Evolutionary conservation across 179 eudicot species (phyloP).

Genomic region (Spinacia oleracea): DNA sequence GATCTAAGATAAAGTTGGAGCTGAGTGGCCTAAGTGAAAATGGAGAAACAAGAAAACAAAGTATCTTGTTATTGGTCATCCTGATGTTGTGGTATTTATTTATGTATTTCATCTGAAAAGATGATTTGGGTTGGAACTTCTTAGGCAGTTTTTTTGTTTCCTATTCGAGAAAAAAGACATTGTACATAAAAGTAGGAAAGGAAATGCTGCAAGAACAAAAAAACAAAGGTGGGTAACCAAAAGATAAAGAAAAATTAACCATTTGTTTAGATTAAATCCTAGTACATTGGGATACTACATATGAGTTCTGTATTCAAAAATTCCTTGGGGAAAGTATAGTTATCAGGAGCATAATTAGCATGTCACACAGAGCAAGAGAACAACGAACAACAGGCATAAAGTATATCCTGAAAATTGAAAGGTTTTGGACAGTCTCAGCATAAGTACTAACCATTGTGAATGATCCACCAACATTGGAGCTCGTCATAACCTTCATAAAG

Average conservation of each 20-base stretch:
- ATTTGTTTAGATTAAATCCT: neutral
- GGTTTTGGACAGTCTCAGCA: neutral
- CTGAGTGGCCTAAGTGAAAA: neutral
- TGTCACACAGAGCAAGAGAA: neutral
- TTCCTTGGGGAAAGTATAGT: neutral
- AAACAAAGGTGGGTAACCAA: neutral
- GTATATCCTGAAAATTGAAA: neutral
- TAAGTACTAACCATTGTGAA: constrained; percentile 63
- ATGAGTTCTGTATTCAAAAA: neutral
- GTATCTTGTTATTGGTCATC: neutral
- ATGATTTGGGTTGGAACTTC: too few species aligned
- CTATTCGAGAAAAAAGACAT: too few species aligned
- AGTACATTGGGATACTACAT: neutral
- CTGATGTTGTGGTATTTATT: neutral
- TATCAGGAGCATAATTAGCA: neutral
- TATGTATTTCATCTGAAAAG: too few species aligned
- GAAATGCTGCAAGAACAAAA: too few species aligned
- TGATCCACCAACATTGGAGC: constrained; percentile 66
- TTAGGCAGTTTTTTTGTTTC: too few species aligned
- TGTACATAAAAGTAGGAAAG: too few species aligned
- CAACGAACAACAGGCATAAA: neutral
- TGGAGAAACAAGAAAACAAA: neutral
- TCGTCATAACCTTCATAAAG: constrained; percentile 72
- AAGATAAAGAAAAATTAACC: neutral
- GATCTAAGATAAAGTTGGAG: neutral